Evolutionary conservation across 768 basidiomycete genomes (phyloP).

Genomic region (Suillus tomentosus): DNA sequence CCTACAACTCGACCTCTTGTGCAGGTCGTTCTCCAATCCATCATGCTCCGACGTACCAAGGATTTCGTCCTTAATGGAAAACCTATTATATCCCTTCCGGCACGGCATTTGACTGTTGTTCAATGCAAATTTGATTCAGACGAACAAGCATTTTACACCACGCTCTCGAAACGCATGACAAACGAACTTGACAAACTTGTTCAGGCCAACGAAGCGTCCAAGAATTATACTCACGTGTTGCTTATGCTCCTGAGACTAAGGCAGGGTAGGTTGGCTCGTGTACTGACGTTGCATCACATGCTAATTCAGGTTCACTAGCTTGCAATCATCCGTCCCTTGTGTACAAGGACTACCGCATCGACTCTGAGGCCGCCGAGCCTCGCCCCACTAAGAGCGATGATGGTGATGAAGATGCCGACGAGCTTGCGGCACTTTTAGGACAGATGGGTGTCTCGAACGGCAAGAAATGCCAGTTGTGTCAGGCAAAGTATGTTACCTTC

Average conservation of each 20-base stretch:
- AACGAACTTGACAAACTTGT: slow-evolving; percentile 69
- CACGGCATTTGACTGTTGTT: slow-evolving; percentile 67
- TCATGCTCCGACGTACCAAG: slow-evolving; percentile 92
- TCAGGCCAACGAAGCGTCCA: slow-evolving; percentile 47
- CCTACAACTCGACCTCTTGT: not conserved
- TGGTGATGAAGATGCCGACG: slow-evolving; percentile 64
- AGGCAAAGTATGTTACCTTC: slow-evolving; percentile 53
- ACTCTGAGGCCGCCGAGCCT: slow-evolving; percentile 77
- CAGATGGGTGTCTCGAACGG: slow-evolving; percentile 59
- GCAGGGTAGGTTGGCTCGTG: slow-evolving; percentile 63
- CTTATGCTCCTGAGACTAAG: slow-evolving; percentile 78
- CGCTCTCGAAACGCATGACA: slow-evolving; percentile 68
- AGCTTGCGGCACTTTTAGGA: slow-evolving; percentile 73
- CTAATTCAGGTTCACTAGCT: slow-evolving; percentile 45
- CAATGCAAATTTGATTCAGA: slow-evolving; percentile 75
- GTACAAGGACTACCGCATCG: slow-evolving; percentile 70
- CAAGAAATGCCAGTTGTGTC: slow-evolving; percentile 81
- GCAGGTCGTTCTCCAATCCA: slow-evolving; percentile 75
- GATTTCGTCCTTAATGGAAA: slow-evolving; percentile 74
- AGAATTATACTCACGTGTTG: slow-evolving; percentile 71
- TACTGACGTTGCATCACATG: not conserved
- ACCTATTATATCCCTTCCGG: slow-evolving; percentile 78
- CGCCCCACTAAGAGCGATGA: slow-evolving; percentile 53
- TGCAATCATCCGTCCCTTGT: slow-evolving; percentile 90
- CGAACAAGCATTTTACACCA: slow-evolving; percentile 79